Percentiles rank a stretch among this genome's conserved stretches.
Conservation (phyloP, 495 filamentous ascomycete genomes). For the Hapsidospora chrysogenum region DNA sequence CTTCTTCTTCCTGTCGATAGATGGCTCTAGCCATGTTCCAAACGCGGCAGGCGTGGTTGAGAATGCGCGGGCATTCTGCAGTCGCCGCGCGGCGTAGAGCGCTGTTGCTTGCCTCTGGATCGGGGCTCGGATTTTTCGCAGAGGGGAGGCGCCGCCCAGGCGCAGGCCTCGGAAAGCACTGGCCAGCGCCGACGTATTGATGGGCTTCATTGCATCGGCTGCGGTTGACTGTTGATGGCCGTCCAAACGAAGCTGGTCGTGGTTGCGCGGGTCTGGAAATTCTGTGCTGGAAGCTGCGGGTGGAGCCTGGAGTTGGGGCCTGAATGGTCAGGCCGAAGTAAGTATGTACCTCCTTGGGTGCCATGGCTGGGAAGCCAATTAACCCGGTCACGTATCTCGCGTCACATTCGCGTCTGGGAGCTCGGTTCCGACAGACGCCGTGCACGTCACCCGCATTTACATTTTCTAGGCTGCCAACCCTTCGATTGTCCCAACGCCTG, state of each 20-base stretch:
- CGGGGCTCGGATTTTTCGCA: conserved; percentile 2
- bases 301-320: conserved; percentile 1
- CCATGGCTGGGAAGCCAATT: neutral
- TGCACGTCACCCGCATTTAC: conserved; percentile 3
- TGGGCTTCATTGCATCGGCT: conserved; percentile 20
- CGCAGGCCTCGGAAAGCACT: conserved; percentile 24
- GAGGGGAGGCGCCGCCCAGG: conserved; percentile 15
- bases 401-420: conserved; percentile 6
- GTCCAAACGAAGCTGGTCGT: conserved; percentile 1
- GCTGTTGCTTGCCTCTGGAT: conserved; percentile 14
- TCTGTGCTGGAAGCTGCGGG: neutral
- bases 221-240: neutral
- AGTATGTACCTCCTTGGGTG: neutral
- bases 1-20: conserved; percentile 55
- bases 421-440: neutral
- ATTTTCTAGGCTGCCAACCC: no score
- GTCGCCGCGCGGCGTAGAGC: conserved; percentile 6
- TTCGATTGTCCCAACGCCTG: no score
- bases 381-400: conserved; percentile 4
- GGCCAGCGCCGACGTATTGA: conserved; percentile 19
- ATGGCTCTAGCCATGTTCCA: conserved; percentile 68
- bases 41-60: conserved; percentile 46
- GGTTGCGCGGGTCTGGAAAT: neutral
- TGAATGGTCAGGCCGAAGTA: conserved; percentile 4
- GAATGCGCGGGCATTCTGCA: conserved; percentile 42